Evolutionary conservation across 1,284 basidiomycete genomes (phyloP).

Genomic region (Cutaneotrichosporon sp.): DNA sequence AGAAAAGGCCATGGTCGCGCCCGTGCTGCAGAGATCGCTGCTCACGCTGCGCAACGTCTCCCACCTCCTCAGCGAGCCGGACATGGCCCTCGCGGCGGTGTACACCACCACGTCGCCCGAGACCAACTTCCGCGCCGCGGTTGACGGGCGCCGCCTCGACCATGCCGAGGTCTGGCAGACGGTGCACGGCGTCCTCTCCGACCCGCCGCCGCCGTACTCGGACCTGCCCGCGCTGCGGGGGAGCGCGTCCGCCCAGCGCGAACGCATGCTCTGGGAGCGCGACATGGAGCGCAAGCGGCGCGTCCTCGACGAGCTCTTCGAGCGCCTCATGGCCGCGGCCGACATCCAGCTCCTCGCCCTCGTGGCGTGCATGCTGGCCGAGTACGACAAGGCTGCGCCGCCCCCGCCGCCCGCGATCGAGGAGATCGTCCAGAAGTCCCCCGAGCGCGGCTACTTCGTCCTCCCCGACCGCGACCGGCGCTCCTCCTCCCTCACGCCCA

Average conservation of each 20-base stretch:
- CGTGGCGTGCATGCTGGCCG: conserved; percentile 66
- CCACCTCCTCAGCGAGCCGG: conserved; percentile 60
- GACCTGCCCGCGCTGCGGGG: not conserved
- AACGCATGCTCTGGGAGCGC: conserved; percentile 41
- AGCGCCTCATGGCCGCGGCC: conserved; percentile 63
- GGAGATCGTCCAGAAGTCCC: conserved; percentile 31
- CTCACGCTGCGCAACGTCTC: conserved; percentile 68
- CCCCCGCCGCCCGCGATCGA: conserved; percentile 30
- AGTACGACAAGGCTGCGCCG: conserved; percentile 28
- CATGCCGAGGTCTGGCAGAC: conserved; percentile 73
- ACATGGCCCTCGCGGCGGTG: conserved; percentile 63
- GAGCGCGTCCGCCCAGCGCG: conserved; percentile 20
- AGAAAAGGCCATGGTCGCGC: conserved; percentile 20
- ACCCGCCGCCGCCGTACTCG: conserved; percentile 43
- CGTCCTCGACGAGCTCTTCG: conserved; percentile 56
- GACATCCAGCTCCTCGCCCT: conserved; percentile 83
- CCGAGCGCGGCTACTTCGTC: conserved; percentile 49
- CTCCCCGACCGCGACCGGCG: conserved; percentile 7
- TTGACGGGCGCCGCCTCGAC: conserved; percentile 63
- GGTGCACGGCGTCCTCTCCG: conserved; percentile 58
- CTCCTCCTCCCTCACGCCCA: conserved; percentile 1
- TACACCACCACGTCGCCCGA: conserved; percentile 60
- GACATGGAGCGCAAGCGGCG: conserved; percentile 41
- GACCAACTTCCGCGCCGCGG: conserved; percentile 64
- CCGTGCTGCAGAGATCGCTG: conserved; percentile 46